These are phyloP conservation scores for Diaporthe destruens DNA, from an alignment of 2,329 filamentous ascomycete genomes.

Conservation along the genomic window DNA sequence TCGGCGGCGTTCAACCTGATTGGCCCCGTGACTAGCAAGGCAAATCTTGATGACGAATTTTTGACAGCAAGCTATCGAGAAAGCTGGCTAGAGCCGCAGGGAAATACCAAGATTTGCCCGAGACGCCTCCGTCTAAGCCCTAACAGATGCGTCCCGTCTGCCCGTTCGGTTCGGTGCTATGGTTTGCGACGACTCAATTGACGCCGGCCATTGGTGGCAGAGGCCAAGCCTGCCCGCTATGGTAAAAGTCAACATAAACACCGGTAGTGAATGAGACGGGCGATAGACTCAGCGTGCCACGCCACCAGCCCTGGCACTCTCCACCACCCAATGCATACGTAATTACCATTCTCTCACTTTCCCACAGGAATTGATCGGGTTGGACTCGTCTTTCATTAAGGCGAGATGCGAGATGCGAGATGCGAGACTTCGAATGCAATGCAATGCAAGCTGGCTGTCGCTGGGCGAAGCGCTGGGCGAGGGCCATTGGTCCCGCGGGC, in stretches of 20 bases:
- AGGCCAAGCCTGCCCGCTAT: constrained; percentile 26
- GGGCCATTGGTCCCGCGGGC: not conserved
- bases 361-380: not conserved
- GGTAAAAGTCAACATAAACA: constrained; percentile 20
- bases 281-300: not conserved
- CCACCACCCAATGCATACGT: not conserved
- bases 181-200: constrained; percentile 23
- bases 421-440: not conserved
- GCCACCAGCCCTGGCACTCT: not conserved
- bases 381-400: not conserved
- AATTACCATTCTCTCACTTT: not conserved
- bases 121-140: not conserved
- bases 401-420: not conserved
- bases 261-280: not conserved
- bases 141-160: not conserved
- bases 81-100: not conserved
- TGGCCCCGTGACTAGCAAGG: constrained; percentile 20
- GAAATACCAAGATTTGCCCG: constrained; percentile 24
- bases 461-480: not conserved
- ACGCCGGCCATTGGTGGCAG: constrained; percentile 2
- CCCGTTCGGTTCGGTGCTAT: not conserved
- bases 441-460: constrained; percentile 3
- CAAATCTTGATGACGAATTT: constrained; percentile 38
- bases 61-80: constrained; percentile 36
- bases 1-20: constrained; percentile 30